Base-by-base conservation (phyloP, 2,329 filamentous ascomycete species). In the Alternaria rosae region DNA sequence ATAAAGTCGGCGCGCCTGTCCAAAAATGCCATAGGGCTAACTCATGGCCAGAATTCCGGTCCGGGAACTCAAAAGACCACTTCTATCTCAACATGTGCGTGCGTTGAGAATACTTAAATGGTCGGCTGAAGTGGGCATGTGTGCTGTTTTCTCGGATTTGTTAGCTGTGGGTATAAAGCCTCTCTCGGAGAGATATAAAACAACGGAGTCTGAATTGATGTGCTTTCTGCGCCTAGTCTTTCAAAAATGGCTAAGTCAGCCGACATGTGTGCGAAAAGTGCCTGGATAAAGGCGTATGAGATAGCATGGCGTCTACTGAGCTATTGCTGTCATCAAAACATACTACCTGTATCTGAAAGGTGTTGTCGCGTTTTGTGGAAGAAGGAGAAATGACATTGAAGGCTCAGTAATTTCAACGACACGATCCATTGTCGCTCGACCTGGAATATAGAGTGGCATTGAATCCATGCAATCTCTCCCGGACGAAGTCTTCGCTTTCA, bases 31-130 rank as follows among this genome's bases (percentile, higher is more conserved):
- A 38, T 6, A n/a, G 0, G 15, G 11, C 17, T 8, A 17, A 17
- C 35, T 38, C n/a, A 38, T 17, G 35, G n/a, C 35, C 35, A 17
- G n/a, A 38, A 38, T n/a, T 38, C 35, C n/a, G 15, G n/a, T 38
- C 35, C 8, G 2, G n/a, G 2, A 0, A 38, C 5, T 17, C 5
- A 6, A 38, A 38, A 17, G 3, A 38, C 15, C 3, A 0, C 8
- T 38, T 17, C 3, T 5, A 1, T 17, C 15, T 8, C 1, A 1
- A 6, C 35, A 38, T 6, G 1, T 9, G 35, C 0, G 35, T 38
- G 2, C n/a, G 35, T 38, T 38, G 35, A n/a, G n/a, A n/a, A n/a
- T n/a, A n/a, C n/a, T n/a, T n/a, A n/a, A n/a, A n/a, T n/a, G n/a
- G n/a, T n/a, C n/a, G n/a, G n/a, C n/a, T n/a, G n/a, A n/a, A n/a